Evolutionary conservation across 176 grass and related monocot genomes (phyloP), one percentile per base, ranked within the genome.

Genomic region (Dendrocalamus sinicus): DNA sequence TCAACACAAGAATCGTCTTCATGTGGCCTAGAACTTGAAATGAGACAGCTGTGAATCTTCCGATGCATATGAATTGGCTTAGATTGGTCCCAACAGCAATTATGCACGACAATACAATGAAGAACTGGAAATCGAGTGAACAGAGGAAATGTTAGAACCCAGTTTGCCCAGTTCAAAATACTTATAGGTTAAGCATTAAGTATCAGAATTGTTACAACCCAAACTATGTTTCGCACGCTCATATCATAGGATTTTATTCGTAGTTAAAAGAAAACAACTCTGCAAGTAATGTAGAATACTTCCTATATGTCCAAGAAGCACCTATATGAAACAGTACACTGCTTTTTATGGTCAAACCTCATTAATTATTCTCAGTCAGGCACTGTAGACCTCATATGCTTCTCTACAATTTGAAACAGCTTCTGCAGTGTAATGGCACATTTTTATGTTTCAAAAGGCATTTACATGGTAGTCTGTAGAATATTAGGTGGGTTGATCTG

Each of bases 61-160:
- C 75, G 0, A 89, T 89, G 74, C 87, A 89, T 67, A 89, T 89
- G 75, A 89, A 89, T 60, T 89, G 87, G 54, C 87, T 89, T 40
- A 89, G 74, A 55, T 89, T 89, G 66, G 81, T 84, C 43, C 87
- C 87, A 10, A 89, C 87, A 50, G 87, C 87, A 39, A 89, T 89
- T 47, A 61, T 50, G 55, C 87, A 89, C 15, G 87, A 89, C 54
- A 79, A 45, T 37, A 79, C 22, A 60, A 89, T 79, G 81, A 89
- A 89, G 64, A 89, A 73, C 87, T 89, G 87, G 59, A 86, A 44
- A 9, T 4, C 17, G 12, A 86, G 53, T 26, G 39, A 12, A 48
- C 32, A 48, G 58, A n/a, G 19, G 28, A 67, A 67, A 52, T 10
- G 8, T 80, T 80, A 80, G 77, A 3, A 1, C 61, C 45, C 28